Evolutionary conservation across 2,329 filamentous ascomycete species (phyloP).

Genomic region (Fusarium veterinarium): DNA sequence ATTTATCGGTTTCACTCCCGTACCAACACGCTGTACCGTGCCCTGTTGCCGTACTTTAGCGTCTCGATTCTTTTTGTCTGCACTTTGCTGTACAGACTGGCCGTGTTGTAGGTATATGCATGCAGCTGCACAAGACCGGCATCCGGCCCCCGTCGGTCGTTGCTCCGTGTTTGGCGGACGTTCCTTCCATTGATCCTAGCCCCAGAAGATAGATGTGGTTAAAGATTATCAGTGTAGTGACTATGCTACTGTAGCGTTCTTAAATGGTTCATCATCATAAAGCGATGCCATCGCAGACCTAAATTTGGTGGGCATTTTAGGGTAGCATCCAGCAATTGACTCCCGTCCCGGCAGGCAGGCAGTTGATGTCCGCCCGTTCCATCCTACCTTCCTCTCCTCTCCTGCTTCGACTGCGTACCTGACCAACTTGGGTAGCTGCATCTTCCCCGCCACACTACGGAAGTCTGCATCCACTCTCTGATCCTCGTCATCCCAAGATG

Average conservation of each 20-base stretch:
- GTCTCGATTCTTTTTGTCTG: conserved; percentile 26
- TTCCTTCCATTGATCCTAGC: conserved; percentile 17
- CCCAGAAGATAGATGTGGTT: background rate
- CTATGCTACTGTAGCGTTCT: background rate
- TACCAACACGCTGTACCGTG: conserved; percentile 5
- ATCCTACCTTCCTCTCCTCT: background rate
- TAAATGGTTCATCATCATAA: background rate
- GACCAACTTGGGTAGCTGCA: conserved; percentile 23
- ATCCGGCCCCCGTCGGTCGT: conserved; percentile 41
- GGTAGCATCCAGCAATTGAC: background rate
- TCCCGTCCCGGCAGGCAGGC: background rate
- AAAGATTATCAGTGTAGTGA: background rate
- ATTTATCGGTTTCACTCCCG: conserved; percentile 19
- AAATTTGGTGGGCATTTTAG: background rate
- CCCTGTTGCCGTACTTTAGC: conserved; percentile 22
- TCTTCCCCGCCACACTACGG: conserved; percentile 33
- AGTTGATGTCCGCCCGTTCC: background rate
- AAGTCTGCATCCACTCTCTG: conserved; percentile 28
- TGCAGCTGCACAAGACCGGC: conserved; percentile 42
- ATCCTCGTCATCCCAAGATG: conserved; percentile 4
- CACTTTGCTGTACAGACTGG: conserved; percentile 14
- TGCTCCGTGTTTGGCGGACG: conserved; percentile 23
- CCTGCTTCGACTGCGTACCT: conserved; percentile 7
- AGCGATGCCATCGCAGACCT: background rate
- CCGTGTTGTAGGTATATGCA: conserved; percentile 24